A percentile compares a stretch with the other conserved stretches of the same genome.
phyloP scores from a whole-genome alignment of 192 early-diverging fungal genomes.

The Haplosporangium gracile region DNA sequence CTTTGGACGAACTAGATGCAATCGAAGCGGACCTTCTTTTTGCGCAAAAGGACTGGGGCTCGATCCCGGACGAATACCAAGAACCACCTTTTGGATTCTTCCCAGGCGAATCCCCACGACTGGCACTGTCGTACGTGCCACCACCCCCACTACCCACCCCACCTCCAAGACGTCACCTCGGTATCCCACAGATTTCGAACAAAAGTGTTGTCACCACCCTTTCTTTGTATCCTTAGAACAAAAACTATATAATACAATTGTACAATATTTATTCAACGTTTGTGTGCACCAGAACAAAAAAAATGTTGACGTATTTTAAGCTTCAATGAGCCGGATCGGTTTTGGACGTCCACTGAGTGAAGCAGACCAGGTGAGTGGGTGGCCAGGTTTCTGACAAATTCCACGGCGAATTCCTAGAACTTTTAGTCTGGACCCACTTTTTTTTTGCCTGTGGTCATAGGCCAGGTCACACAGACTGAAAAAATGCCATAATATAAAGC shows the following conservation, averaged over 20 bases:
- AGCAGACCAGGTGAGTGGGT: not conserved
- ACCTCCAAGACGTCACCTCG: conserved; percentile 35
- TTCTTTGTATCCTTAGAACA: conserved; percentile 42
- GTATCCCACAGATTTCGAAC: conserved; percentile 58
- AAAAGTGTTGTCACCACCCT: conserved; percentile 59
- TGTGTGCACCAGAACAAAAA: not conserved
- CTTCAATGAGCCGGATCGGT: not conserved
- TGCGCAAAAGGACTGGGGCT: conserved; percentile 52
- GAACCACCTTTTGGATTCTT: conserved; percentile 57
- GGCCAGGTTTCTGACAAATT: not conserved
- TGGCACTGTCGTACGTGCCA: conserved; percentile 48
- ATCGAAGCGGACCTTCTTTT: conserved; percentile 45
- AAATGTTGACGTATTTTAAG: not conserved
- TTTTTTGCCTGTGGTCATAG: not conserved
- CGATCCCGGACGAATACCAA: conserved; percentile 54
- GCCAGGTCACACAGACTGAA: too few relatives aligned
- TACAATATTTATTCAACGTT: not conserved
- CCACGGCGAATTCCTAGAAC: not conserved
- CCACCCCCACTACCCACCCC: conserved; percentile 54
- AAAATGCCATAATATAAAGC: too few relatives aligned
- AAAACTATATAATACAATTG: not conserved
- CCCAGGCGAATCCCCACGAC: conserved; percentile 55
- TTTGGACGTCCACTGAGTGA: not conserved
- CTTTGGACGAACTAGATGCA: conserved; percentile 35
- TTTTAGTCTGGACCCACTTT: not conserved